Percentiles rank a stretch among this genome's conserved stretches.
phyloP scores from a whole-genome alignment of 73 alveolate species.

The Tetrahymena malaccensis region DNA sequence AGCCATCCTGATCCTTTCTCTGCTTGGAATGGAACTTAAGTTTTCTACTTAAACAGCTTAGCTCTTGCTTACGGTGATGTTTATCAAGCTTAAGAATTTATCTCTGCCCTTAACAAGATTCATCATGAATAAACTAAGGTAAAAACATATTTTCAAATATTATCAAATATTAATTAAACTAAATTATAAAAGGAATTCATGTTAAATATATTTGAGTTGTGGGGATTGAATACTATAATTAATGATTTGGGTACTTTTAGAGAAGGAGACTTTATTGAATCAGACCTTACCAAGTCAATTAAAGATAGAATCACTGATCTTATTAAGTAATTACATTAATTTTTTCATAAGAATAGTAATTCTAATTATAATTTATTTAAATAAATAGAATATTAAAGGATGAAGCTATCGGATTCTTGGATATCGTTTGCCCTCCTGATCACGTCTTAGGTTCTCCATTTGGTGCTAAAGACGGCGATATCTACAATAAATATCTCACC shows the following conservation, averaged over 20 bases:
- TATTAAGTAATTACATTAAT: neutral
- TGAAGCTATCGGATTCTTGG: conserved; percentile 37
- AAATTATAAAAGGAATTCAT: neutral
- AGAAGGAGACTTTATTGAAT: neutral
- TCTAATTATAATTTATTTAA: neutral
- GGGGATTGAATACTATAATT: neutral
- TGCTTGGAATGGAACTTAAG: conserved; percentile 27
- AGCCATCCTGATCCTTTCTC: neutral
- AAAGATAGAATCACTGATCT: neutral
- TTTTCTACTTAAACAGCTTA: neutral
- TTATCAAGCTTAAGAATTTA: conserved; percentile 5
- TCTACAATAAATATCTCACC: conserved; percentile 24
- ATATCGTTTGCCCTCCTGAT: conserved; percentile 50
- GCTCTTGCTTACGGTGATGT: conserved; percentile 33
- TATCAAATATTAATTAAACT: neutral
- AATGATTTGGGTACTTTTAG: neutral
- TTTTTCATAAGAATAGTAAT: neutral
- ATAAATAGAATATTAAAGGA: neutral
- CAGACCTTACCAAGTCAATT: neutral
- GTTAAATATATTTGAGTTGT: neutral
- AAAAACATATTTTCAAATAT: neutral
- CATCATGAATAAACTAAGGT: neutral
- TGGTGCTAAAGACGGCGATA: conserved; percentile 48
- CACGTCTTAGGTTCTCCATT: conserved; percentile 37
- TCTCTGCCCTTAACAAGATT: neutral